Percentiles rank a stretch among this genome's conserved stretches.
These are phyloP conservation scores for Phaeosphaeria sp. DNA, from an alignment of 2,329 filamentous ascomycete species.

Conservation along the genomic window DNA sequence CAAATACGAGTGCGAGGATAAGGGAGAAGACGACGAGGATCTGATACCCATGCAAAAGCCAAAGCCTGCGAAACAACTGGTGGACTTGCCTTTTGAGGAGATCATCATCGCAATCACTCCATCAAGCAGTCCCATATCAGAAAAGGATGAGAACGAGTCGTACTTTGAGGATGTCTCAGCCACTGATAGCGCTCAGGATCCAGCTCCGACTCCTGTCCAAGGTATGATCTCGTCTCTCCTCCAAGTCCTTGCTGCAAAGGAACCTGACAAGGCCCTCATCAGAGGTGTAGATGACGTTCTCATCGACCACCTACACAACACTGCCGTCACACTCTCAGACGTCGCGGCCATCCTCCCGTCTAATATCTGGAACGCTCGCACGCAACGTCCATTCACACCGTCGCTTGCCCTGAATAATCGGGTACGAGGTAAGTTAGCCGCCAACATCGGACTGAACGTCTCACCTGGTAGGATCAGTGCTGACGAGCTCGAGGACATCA, in stretches of 20 bases:
- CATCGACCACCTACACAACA: slow-evolving; percentile 3
- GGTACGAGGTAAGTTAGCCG: slow-evolving; percentile 6
- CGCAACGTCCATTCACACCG: slow-evolving; percentile 2
- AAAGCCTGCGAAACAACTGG: neutral
- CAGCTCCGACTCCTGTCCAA: neutral
- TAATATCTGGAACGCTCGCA: neutral
- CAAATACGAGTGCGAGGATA: neutral
- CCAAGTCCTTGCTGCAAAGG: neutral
- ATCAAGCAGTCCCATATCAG: neutral
- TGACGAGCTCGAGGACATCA: slow-evolving; percentile 2
- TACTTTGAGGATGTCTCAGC: neutral
- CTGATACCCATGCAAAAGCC: neutral
- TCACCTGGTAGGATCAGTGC: slow-evolving; percentile 2
- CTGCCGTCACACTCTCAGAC: slow-evolving; percentile 2
- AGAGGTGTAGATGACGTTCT: neutral
- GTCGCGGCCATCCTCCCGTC: neutral
- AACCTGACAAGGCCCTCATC: neutral
- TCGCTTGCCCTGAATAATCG: neutral
- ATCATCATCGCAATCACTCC: neutral
- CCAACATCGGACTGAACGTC: slow-evolving; percentile 8
- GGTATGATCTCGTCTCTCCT: neutral
- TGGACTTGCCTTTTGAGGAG: neutral
- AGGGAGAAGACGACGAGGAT: neutral
- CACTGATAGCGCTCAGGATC: neutral
- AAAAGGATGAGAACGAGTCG: neutral